Base-by-base conservation (phyloP, 352 stramenopile genomes). In the Elongisporangium undulatum region DNA sequence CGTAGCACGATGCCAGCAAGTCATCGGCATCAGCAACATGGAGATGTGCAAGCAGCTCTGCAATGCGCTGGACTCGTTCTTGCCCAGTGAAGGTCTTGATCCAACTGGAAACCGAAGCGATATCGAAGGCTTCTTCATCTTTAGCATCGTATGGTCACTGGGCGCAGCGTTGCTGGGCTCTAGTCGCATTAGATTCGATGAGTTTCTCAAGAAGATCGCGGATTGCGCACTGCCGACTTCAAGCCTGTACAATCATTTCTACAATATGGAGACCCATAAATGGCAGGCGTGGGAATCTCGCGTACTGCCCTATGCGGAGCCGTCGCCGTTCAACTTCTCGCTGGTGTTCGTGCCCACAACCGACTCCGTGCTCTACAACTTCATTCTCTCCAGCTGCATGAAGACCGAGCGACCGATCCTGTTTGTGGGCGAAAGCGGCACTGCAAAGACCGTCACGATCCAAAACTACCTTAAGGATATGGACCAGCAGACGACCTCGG, bases 41-140 rank as follows among this genome's bases (percentile, higher is more conserved):
- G 92, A 97, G 68, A 96, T 98, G 87, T 96, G 94, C 60, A 98
- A 98, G 62, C 95, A 98, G 66, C 79, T 98, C 0, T 97, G 89
- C 55, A 94, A 91, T 17, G 86, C 90, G 10, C 68, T 98, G 8
- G 92, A 98, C 59, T 86, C 83, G 0, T 98, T 97, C 60, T 56
- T 98, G 2, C 82, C 80, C 0, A 62, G 54, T 4, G 77, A 84
- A 4, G 74, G 62, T 1, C 54, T 89, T 23, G 79, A 92, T 21
- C 65, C 74, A 0, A 72, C 61, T 0, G 66, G 56, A 8, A 75
- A 89, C 29, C 75, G 75, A 12, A 76, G 70, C 12, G 87, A 83
- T 23, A 66, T 98, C 4, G 94, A 98, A 78, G 87, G 91, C 0
- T 58, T 98, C 23, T 98, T 97, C 61, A 67, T 98, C 2, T 98